Conservation (phyloP, 352 stramenopile genomes). For the Pythium biforme region DNA sequence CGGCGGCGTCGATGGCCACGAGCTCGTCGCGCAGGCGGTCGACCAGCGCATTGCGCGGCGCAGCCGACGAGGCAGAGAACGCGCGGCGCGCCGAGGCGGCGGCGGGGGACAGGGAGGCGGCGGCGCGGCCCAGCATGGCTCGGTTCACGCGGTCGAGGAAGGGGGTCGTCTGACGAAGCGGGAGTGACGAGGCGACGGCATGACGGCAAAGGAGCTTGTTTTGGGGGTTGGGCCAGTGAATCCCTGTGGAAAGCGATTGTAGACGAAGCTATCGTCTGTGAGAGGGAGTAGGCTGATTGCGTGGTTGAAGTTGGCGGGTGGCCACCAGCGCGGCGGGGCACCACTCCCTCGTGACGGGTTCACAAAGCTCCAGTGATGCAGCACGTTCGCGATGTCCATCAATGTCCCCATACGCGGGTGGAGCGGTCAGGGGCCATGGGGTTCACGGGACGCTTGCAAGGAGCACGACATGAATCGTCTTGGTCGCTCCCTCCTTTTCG, state of each 20-base stretch:
- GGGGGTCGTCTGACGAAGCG: background rate
- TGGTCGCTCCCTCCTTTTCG: too few species aligned
- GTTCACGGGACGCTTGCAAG: too few species aligned
- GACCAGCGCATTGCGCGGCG: constrained; percentile 63
- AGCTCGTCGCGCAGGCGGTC: constrained; percentile 77
- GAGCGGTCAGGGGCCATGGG: too few species aligned
- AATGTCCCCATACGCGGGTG: too few species aligned
- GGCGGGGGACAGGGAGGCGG: background rate
- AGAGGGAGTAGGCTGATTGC: constrained; percentile 6
- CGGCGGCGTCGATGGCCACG: constrained; percentile 63
- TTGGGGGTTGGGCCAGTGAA: background rate
- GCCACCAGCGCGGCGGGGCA: background rate
- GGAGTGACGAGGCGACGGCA: constrained; percentile 9
- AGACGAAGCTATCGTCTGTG: constrained; percentile 22
- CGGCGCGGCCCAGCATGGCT: constrained; percentile 6
- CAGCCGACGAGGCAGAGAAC: constrained; percentile 32
- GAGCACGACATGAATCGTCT: too few species aligned
- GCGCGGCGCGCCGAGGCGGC: constrained; percentile 6
- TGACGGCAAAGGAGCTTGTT: too few species aligned
- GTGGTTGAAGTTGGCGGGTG: constrained; percentile 25
- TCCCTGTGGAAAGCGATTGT: constrained; percentile 21
- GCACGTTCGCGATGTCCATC: too few species aligned
- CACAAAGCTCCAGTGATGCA: too few species aligned
- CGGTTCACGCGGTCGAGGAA: background rate
- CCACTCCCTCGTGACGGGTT: too few species aligned